Conservation (phyloP, 306 rosid species). For the Cucumis melo region DNA sequence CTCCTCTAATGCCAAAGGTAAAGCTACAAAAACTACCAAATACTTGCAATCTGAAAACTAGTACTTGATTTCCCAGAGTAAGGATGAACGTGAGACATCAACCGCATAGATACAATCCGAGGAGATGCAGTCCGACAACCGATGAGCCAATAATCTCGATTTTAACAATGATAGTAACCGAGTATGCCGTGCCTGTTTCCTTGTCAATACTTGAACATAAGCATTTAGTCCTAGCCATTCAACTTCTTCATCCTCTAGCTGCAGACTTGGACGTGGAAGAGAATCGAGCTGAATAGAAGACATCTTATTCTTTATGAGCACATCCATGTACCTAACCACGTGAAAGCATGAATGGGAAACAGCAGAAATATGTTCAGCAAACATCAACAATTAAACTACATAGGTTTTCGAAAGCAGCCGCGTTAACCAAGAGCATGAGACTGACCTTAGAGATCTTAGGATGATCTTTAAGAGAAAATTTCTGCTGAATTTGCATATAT, state of each 20-base stretch:
- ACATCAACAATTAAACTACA: neutral
- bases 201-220: slow-evolving; percentile 43
- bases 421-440: neutral
- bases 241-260: slow-evolving; percentile 45
- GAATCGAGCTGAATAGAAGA: slow-evolving; percentile 15
- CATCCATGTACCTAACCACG: slow-evolving; percentile 44
- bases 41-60: slow-evolving; percentile 10
- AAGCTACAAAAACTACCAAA: neutral
- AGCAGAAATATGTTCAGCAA: neutral
- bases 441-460: slow-evolving; percentile 51
- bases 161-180: slow-evolving; percentile 37
- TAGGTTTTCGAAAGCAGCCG: neutral
- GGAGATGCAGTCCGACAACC: slow-evolving; percentile 20
- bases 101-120: slow-evolving; percentile 50
- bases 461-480: slow-evolving; percentile 23
- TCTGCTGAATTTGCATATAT: slow-evolving; percentile 37
- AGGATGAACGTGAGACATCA: slow-evolving; percentile 45
- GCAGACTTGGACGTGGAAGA: slow-evolving; percentile 34
- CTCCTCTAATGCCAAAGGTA: neutral
- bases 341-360: neutral
- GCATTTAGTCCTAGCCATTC: slow-evolving; percentile 86
- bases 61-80: slow-evolving; percentile 63
- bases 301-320: slow-evolving; percentile 57
- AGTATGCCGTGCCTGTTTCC: slow-evolving; percentile 57
- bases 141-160: slow-evolving; percentile 26